Base-by-base conservation (phyloP, 2,329 filamentous ascomycete genomes). In the Geosmithia flava region DNA sequence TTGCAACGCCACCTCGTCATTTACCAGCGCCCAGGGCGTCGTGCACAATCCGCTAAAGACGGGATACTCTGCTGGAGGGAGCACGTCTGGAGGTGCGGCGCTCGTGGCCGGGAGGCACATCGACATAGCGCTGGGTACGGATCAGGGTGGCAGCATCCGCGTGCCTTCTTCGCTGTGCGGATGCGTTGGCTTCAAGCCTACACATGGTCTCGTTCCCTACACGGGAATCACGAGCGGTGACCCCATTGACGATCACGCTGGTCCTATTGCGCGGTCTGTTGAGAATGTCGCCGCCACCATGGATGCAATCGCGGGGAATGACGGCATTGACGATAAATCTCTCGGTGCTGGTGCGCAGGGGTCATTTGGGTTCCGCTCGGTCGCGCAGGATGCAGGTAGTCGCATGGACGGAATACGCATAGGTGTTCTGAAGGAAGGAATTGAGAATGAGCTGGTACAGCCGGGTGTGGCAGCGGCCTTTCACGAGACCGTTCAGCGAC, bases 171-270 rank as follows among this genome's bases (percentile, higher is more conserved):
- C 64, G 0, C 55, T 66, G 1, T 66, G 62, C 29, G 66, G 67
- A 7, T 64, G 61, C 40, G 66, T 69, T 3, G 71, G 71, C 0
- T 58, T 76, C 20, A 78, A 77, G 52, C 72, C 75, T 0, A 77
- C 72, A 0, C 66, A 71, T 48, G 68, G 71, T 0, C 59, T 76
- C 0, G 64, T 78, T 0, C 74, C 75, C 0, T 78, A 68, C 47
- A 77, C 70, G 0, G 74, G 71, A 0, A 65, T 72, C 44, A 64
- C 65, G 2, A 69, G 66, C 40, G 68, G 71, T 0, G 71, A 76
- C 49, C 64, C 72, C 0, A 65, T 72, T 2, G 69, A 75, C 42
- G 75, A 79, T 51, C 72, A 78, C 52, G 62, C 61, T 0, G 71
- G 71, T 0, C 70, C 71, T 0, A 60, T 75, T 40, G 59, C 69